Evolutionary conservation across 164 flowering plant species (phyloP).

Genomic region (Dillenia suffruticosa): DNA sequence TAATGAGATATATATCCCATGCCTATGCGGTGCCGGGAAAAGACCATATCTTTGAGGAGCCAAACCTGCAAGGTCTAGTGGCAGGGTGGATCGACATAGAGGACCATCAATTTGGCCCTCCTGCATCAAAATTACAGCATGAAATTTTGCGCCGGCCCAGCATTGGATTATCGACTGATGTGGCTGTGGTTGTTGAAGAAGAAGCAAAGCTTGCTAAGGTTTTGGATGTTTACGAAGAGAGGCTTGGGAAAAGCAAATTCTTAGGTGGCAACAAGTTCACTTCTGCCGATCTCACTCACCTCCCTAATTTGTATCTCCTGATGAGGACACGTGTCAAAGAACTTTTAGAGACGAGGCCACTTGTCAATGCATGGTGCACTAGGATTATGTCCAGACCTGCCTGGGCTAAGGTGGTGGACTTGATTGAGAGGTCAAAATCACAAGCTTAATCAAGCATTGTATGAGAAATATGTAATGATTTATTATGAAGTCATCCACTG

Average conservation of each 20-base stretch:
- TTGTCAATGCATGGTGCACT: slow-evolving; percentile 14
- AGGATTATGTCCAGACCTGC: slow-evolving; percentile 19
- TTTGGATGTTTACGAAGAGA: slow-evolving; percentile 20
- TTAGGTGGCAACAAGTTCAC: slow-evolving; percentile 18
- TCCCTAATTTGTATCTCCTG: slow-evolving; percentile 12
- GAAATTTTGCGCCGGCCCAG: slow-evolving; percentile 15
- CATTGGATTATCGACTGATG: slow-evolving; percentile 2
- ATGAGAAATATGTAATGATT: too few species aligned
- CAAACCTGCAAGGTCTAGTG: slow-evolving; percentile 9
- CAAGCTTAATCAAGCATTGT: neutral
- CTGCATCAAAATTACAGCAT: slow-evolving; percentile 3
- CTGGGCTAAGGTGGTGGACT: slow-evolving; percentile 12
- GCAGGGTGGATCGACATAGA: slow-evolving; percentile 13
- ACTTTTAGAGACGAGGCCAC: slow-evolving; percentile 17
- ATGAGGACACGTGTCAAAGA: slow-evolving; percentile 10
- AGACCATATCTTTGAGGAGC: slow-evolving; percentile 8
- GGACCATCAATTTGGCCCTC: slow-evolving; percentile 21
- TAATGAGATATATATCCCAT: slow-evolving; percentile 11
- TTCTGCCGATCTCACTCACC: slow-evolving; percentile 20
- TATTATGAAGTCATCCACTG: too few species aligned
- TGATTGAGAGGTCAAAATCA: neutral
- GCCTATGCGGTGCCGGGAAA: neutral
- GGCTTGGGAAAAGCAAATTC: slow-evolving; percentile 11
- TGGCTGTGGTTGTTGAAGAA: slow-evolving; percentile 10
- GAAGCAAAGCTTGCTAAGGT: slow-evolving; percentile 19